phyloP scores from a whole-genome alignment of 2,329 filamentous ascomycete genomes.

The Fusarium udum region DNA sequence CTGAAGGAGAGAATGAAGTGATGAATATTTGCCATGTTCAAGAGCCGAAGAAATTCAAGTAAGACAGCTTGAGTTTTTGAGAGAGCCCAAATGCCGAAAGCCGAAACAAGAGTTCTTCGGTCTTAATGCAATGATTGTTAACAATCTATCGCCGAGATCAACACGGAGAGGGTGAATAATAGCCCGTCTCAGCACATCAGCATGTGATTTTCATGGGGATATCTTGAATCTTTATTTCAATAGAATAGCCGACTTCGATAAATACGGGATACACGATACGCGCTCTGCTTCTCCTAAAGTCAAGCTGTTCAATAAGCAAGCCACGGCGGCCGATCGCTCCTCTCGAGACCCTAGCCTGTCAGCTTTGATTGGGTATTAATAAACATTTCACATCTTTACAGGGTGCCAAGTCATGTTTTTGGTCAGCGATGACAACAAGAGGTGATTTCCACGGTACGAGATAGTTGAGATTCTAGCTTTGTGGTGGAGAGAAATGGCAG shows the following conservation, averaged over 20 bases:
- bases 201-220: neutral
- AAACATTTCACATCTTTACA: neutral
- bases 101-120: neutral
- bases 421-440: neutral
- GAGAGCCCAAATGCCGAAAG: neutral
- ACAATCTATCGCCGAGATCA: neutral
- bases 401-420: neutral
- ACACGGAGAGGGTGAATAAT: neutral
- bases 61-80: neutral
- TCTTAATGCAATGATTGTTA: neutral
- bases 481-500: neutral
- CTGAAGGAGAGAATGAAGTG: neutral
- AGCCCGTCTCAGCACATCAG: neutral
- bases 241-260: neutral
- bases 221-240: neutral
- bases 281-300: neutral
- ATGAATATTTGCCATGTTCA: neutral
- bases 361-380: constrained; percentile 5
- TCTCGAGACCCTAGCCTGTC: neutral
- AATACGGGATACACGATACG: neutral
- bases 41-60: neutral
- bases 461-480: neutral
- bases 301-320: neutral
- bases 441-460: neutral
- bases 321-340: neutral